Conservation (phyloP, 176 grass and related monocot species). For the Thinopyrum elongatum region DNA sequence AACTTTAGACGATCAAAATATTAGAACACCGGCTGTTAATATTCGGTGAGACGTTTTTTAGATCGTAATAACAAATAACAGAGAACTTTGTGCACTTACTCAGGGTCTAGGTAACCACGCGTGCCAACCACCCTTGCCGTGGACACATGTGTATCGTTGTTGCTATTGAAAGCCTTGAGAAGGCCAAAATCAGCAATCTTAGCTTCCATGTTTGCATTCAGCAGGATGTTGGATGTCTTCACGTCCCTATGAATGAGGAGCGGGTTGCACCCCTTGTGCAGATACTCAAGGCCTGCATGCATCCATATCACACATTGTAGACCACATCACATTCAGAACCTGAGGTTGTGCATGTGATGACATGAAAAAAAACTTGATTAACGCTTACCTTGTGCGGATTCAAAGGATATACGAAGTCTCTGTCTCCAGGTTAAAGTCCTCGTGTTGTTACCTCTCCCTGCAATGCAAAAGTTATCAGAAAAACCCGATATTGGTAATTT, state of each 20-base stretch:
- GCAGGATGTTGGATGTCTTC: not conserved
- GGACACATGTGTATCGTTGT: not conserved
- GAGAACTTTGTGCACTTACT: not conserved
- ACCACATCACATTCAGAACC: not conserved
- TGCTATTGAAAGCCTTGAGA: not conserved
- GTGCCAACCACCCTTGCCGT: not conserved
- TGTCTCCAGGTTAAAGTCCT: not conserved
- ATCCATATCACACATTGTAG: not conserved
- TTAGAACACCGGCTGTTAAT: too few relatives aligned
- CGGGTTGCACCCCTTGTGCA: not conserved
- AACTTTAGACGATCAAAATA: too few relatives aligned
- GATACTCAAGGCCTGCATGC: not conserved
- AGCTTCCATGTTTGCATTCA: not conserved
- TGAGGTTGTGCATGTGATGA: too few relatives aligned
- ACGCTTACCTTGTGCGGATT: not conserved
- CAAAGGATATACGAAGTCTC: not conserved
- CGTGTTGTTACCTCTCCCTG: not conserved
- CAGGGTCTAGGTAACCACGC: not conserved
- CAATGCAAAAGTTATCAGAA: too few relatives aligned
- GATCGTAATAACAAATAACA: too few relatives aligned
- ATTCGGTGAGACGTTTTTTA: too few relatives aligned
- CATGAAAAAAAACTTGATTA: too few relatives aligned
- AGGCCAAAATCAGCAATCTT: conserved; percentile 1
- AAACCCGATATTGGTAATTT: too few relatives aligned
- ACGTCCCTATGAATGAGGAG: too few relatives aligned